Evolutionary conservation across 192 early-diverging fungal genomes (phyloP).

Genomic region (Oehlia diaphana): DNA sequence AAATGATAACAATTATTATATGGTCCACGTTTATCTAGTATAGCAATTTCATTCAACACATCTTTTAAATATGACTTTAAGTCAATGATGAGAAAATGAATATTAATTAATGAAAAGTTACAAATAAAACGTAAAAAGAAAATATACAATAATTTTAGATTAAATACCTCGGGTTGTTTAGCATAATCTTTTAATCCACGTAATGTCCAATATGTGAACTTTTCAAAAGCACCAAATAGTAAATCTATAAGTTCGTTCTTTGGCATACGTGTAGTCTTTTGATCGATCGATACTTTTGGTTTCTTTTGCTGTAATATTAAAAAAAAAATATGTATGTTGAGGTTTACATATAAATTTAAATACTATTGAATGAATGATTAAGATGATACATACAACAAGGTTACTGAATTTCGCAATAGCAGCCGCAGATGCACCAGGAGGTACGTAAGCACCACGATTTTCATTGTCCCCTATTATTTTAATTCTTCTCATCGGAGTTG

Average conservation of each 20-base stretch:
- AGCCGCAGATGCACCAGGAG: slow-evolving; percentile 39
- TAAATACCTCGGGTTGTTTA: slow-evolving; percentile 67
- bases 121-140: not conserved
- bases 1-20: slow-evolving; percentile 81
- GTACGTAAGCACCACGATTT: slow-evolving; percentile 31
- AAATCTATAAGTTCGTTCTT: slow-evolving; percentile 80
- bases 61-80: slow-evolving; percentile 75
- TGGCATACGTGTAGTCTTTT: slow-evolving; percentile 84
- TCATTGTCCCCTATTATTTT: slow-evolving; percentile 14
- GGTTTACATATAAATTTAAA: not conserved
- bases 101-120: not conserved
- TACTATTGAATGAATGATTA: not conserved
- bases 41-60: slow-evolving; percentile 74
- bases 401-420: slow-evolving; percentile 37
- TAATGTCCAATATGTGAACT: slow-evolving; percentile 81
- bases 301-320: slow-evolving; percentile 46
- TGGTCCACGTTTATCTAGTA: slow-evolving; percentile 80
- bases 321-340: not conserved
- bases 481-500: slow-evolving; percentile 15
- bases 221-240: slow-evolving; percentile 79
- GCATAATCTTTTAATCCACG: slow-evolving; percentile 81
- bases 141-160: slow-evolving; percentile 3
- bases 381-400: slow-evolving; percentile 30
- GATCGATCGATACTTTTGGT: slow-evolving; percentile 50
- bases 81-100: not conserved